Evolutionary conservation across 2,329 filamentous ascomycete species (phyloP).

Genomic region (Fusarium torreyae): DNA sequence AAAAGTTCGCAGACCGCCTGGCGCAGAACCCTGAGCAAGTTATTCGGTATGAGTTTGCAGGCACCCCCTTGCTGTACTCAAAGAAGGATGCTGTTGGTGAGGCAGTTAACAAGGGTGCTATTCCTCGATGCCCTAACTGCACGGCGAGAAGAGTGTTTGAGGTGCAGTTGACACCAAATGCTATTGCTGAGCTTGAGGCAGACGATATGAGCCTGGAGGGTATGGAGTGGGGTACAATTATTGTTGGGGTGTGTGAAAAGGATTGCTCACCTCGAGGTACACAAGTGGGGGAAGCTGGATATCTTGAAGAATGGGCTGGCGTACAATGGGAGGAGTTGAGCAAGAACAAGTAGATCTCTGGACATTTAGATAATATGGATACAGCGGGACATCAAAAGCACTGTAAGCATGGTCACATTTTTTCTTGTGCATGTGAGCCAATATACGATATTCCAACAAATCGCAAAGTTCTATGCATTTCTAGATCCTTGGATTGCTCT

Average conservation of each 20-base stretch:
- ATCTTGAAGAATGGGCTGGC: conserved; percentile 95
- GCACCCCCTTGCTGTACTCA: conserved; percentile 83
- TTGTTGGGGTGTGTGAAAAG: conserved; percentile 85
- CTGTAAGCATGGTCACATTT: conserved; percentile 10
- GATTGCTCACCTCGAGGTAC: conserved; percentile 79
- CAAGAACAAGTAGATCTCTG: conserved; percentile 53
- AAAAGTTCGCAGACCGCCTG: conserved; percentile 84
- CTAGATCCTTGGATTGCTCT: conserved; percentile 55
- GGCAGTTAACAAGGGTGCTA: conserved; percentile 66
- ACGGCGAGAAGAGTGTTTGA: conserved; percentile 85
- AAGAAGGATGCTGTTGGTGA: conserved; percentile 82
- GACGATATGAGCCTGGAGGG: conserved; percentile 81
- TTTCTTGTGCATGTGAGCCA: conserved; percentile 18
- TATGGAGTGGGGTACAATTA: conserved; percentile 98
- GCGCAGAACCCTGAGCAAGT: conserved; percentile 87
- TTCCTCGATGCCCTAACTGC: conserved; percentile 85
- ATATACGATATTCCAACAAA: conserved; percentile 45
- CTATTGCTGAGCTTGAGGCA: conserved; percentile 89
- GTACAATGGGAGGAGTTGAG: conserved; percentile 94
- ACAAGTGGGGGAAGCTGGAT: conserved; percentile 76
- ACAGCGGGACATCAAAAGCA: conserved; percentile 31
- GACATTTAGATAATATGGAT: conserved; percentile 1
- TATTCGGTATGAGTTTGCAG: conserved; percentile 84
- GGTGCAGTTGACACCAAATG: conserved; percentile 90
- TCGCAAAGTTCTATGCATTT: conserved; percentile 51